A percentile compares a stretch with the other conserved stretches of the same genome.
Evolutionary conservation across 495 filamentous ascomycete species (phyloP).

Genomic region (Trichoderma orchidacearum): DNA sequence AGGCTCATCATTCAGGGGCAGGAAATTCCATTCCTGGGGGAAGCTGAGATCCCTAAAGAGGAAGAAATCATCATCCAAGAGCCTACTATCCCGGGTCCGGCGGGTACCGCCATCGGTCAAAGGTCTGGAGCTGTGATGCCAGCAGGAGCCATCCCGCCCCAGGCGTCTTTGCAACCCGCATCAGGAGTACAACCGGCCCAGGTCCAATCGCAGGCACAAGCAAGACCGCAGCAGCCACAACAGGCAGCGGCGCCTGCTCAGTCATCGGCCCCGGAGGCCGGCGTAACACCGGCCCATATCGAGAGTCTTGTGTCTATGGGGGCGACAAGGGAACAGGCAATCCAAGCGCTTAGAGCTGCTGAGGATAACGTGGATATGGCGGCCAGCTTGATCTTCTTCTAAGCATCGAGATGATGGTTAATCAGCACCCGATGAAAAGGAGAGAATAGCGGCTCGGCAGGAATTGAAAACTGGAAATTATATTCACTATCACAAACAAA

Average conservation of each 20-base stretch:
- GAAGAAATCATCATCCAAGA: conserved; percentile 65
- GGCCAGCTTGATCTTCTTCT: conserved; percentile 62
- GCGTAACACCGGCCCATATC: conserved; percentile 44
- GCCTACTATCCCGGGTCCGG: conserved; percentile 73
- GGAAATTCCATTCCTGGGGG: conserved; percentile 79
- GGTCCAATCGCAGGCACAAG: no score
- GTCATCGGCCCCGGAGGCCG: conserved; percentile 16
- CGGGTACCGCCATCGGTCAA: conserved; percentile 72
- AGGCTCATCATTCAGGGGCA: conserved; percentile 76
- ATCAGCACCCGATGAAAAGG: background rate
- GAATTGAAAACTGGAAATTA: background rate
- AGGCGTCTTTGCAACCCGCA: conserved; percentile 2
- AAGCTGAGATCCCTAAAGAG: conserved; percentile 81
- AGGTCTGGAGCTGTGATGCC: conserved; percentile 70
- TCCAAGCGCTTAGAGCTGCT: conserved; percentile 68
- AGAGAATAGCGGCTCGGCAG: background rate
- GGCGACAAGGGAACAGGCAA: conserved; percentile 61
- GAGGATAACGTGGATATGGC: conserved; percentile 79
- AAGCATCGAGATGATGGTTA: background rate
- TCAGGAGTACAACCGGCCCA: conserved; percentile 2
- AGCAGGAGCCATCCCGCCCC: conserved; percentile 18
- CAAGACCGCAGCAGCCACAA: no score
- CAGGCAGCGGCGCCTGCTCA: conserved; percentile 19
- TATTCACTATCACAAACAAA: no score
- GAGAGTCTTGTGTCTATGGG: conserved; percentile 67